Evolutionary conservation across 2,329 filamentous ascomycete genomes (phyloP).

Genomic region (Clarireedia hainanense): DNA sequence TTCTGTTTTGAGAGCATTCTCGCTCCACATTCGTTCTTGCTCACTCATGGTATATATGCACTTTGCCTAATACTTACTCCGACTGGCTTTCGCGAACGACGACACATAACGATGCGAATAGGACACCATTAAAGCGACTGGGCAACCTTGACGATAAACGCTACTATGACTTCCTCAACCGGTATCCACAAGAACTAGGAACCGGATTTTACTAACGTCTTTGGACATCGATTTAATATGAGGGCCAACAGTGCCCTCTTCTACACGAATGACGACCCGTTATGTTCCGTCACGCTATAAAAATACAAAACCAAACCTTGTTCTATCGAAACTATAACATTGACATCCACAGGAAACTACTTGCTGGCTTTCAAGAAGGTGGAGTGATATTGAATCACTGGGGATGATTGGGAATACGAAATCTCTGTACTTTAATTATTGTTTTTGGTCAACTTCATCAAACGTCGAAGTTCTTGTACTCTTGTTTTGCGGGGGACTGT

Average conservation of each 20-base stretch:
- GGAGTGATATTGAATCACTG: not conserved
- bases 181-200: constrained; percentile 7
- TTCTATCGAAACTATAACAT: not conserved
- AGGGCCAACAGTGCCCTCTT: constrained; percentile 2
- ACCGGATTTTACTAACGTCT: constrained; percentile 7
- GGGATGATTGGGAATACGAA: constrained; percentile 3
- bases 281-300: constrained; percentile 9
- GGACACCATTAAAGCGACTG: constrained; percentile 30
- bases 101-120: constrained; percentile 21
- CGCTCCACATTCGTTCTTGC: constrained; percentile 1
- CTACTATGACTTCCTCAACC: constrained; percentile 23
- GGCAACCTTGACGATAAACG: constrained; percentile 30
- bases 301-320: constrained; percentile 5
- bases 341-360: not conserved
- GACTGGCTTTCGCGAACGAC: constrained; percentile 18
- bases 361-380: constrained; percentile 4
- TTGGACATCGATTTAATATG: constrained; percentile 7
- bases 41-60: constrained; percentile 6
- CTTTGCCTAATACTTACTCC: constrained; percentile 4
- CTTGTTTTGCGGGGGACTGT: not conserved
- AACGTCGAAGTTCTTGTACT: constrained; percentile 6
- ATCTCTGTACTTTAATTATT: constrained; percentile 10
- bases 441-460: not conserved
- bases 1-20: not conserved
- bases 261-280: constrained; percentile 7